These are phyloP conservation scores for Chaetomium tenue DNA, from an alignment of 495 filamentous ascomycete genomes.

Conservation along the genomic window DNA sequence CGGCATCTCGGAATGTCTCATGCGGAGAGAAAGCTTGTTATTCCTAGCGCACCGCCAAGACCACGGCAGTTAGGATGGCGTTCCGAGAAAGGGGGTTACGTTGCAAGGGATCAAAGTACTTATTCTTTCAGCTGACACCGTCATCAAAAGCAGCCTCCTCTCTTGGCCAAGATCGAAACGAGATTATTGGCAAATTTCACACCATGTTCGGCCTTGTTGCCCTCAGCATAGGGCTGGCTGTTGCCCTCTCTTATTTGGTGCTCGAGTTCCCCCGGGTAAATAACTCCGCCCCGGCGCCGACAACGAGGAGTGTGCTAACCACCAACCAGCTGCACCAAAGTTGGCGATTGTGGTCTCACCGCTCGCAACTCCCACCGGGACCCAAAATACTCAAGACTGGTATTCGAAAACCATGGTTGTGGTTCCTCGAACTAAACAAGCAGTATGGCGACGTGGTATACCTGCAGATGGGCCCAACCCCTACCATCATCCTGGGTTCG, in stretches of 20 bases:
- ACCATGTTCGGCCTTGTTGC: slow-evolving; percentile 1
- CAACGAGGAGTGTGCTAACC: not conserved
- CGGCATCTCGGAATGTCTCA: not conserved
- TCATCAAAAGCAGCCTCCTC: not conserved
- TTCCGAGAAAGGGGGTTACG: not conserved
- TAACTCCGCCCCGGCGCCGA: no score
- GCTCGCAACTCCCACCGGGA: slow-evolving; percentile 37
- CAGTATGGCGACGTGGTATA: slow-evolving; percentile 60
- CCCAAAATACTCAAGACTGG: slow-evolving; percentile 38
- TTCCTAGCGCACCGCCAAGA: slow-evolving; percentile 13
- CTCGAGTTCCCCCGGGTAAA: slow-evolving; percentile 33
- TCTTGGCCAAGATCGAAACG: not conserved
- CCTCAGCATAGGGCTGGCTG: slow-evolving; percentile 10
- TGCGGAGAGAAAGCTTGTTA: slow-evolving; percentile 9
- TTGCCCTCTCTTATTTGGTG: slow-evolving; percentile 29
- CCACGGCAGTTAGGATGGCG: slow-evolving; percentile 6
- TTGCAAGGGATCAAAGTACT: slow-evolving; percentile 8
- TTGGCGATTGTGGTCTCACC: slow-evolving; percentile 36
- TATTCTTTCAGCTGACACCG: slow-evolving; percentile 10
- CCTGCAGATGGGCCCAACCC: slow-evolving; percentile 60
- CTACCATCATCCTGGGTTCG: slow-evolving; percentile 63
- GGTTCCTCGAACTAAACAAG: slow-evolving; percentile 56
- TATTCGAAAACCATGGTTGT: slow-evolving; percentile 55
- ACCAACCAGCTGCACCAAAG: slow-evolving; percentile 30
- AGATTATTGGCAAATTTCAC: not conserved